Conservation (phyloP, 305 asterid species). For the Fraxinus dipetala region DNA sequence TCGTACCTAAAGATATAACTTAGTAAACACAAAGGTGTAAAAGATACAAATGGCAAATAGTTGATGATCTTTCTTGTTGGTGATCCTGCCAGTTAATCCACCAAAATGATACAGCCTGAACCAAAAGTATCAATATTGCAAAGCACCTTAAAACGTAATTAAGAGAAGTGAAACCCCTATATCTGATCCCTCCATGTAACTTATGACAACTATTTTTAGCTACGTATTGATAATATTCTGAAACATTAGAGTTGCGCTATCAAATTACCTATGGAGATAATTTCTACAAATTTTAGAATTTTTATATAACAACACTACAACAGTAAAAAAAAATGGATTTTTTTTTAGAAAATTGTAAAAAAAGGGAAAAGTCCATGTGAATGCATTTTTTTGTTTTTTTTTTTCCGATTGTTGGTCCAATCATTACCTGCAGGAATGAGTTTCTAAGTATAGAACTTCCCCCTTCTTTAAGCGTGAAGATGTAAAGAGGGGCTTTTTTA, state of each 20-base stretch:
- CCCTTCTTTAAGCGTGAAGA: constrained; percentile 94
- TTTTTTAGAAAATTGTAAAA: not conserved
- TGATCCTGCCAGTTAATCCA: not conserved
- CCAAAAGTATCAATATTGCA: not conserved
- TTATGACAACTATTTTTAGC: not conserved
- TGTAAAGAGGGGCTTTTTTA: constrained; percentile 72
- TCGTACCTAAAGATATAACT: constrained; percentile 63
- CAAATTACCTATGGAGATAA: not conserved
- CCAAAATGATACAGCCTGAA: not conserved
- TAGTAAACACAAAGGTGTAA: constrained; percentile 18
- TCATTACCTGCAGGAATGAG: constrained; percentile 69
- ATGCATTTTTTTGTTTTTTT: not conserved
- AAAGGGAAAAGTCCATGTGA: not conserved
- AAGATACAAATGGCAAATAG: constrained; percentile 3
- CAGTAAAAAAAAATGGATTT: not conserved
- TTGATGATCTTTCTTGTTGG: not conserved
- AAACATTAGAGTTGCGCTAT: not conserved
- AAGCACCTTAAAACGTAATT: not conserved
- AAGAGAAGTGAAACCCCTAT: not conserved
- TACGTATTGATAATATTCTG: not conserved
- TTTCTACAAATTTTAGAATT: not conserved
- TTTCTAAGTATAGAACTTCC: constrained; percentile 85
- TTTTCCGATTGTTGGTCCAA: not conserved
- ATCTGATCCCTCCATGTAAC: not conserved
- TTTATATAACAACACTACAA: not conserved